Percentiles rank a stretch among this genome's conserved stretches.
Evolutionary conservation across 2,329 filamentous ascomycete genomes (phyloP).

Genomic region (Davidsoniella australis): DNA sequence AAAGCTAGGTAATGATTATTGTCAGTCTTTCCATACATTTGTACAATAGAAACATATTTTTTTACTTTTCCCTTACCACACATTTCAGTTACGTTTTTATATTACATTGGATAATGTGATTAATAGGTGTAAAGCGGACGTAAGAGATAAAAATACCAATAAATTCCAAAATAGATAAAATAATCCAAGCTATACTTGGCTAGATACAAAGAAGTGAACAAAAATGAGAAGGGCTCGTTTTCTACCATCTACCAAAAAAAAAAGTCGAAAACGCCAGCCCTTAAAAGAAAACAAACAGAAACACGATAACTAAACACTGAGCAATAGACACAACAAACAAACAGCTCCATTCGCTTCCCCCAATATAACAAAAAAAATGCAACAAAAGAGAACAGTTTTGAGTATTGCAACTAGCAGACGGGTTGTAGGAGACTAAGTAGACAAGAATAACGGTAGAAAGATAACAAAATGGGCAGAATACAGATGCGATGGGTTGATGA

Average conservation of each 20-base stretch:
- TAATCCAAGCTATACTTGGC: not conserved
- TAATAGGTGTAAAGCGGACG: no score
- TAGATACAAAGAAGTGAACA: not conserved
- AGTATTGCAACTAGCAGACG: no score
- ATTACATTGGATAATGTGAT: no score
- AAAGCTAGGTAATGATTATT: no score
- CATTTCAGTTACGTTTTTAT: no score
- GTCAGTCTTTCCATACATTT: not conserved
- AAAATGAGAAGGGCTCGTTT: conserved; percentile 1
- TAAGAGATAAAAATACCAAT: conserved; percentile 1
- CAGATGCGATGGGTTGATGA: not conserved
- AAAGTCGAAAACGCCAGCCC: not conserved
- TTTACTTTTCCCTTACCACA: no score
- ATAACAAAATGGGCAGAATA: not conserved
- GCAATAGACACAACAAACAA: not conserved
- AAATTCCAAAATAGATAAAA: not conserved
- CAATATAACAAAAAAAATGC: no score
- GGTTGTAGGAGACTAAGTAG: not conserved
- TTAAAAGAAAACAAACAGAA: not conserved
- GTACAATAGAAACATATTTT: conserved; percentile 11
- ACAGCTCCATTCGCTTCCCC: no score
- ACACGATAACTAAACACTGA: conserved; percentile 1
- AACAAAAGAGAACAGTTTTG: no score
- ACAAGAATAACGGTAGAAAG: not conserved
- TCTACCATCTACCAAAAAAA: not conserved